phyloP scores from a whole-genome alignment of 2,329 filamentous ascomycete genomes.

The Plenodomus tracheiphilus region DNA sequence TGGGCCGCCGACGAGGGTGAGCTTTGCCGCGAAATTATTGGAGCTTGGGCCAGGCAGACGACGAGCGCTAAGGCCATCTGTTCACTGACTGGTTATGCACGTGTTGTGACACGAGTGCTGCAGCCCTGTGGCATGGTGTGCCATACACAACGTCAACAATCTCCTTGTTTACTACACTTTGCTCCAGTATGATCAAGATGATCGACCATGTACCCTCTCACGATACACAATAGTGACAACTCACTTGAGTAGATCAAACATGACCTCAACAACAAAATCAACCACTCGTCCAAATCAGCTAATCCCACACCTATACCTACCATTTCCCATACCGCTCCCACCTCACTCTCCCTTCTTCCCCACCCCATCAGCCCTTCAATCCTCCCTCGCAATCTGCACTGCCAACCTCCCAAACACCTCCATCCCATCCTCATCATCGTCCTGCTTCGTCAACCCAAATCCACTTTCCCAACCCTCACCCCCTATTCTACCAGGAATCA shows the following conservation, averaged over 20 bases:
- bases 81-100: neutral
- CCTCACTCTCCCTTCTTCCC: neutral
- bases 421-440: neutral
- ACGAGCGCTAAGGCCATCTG: neutral
- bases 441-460: too few species aligned
- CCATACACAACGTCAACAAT: too few species aligned
- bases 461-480: neutral
- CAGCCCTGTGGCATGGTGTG: neutral
- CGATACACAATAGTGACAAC: too few species aligned
- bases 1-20: constrained; percentile 6
- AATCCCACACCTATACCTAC: neutral
- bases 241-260: too few species aligned
- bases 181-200: too few species aligned
- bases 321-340: neutral
- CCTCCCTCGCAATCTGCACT: constrained; percentile 2
- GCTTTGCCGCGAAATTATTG: constrained; percentile 10
- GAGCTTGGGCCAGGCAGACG: constrained; percentile 7
- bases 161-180: too few species aligned
- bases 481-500: neutral
- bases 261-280: too few species aligned
- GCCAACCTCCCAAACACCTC: neutral
- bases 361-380: neutral
- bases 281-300: too few species aligned
- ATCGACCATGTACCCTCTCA: too few species aligned
- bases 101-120: neutral